These are phyloP conservation scores for Euclidium syriacum DNA, from an alignment of 345 rosid species.

Conservation along the genomic window DNA sequence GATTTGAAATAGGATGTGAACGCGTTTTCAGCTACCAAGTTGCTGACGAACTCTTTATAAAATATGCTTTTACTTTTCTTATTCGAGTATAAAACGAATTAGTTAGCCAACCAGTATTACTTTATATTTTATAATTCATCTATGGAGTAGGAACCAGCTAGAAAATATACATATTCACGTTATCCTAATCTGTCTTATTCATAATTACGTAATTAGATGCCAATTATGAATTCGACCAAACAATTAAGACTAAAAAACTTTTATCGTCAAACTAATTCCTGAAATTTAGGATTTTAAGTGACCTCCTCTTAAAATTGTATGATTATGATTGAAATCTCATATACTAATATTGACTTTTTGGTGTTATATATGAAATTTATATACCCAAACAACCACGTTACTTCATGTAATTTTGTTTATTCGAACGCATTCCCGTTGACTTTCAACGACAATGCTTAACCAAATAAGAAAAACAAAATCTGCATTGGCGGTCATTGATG, in stretches of 20 bases:
- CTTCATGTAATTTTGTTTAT: too few species aligned
- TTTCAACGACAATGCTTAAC: too few species aligned
- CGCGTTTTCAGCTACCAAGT: slow-evolving; percentile 8
- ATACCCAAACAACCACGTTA: too few species aligned
- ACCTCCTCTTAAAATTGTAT: too few species aligned
- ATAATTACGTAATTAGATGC: neutral
- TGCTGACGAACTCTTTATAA: neutral
- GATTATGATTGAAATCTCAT: too few species aligned
- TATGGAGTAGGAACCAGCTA: slow-evolving; percentile 3
- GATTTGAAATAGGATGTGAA: neutral
- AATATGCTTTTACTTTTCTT: neutral
- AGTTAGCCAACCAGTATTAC: slow-evolving; percentile 4
- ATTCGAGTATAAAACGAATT: neutral
- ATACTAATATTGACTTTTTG: too few species aligned
- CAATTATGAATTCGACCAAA: neutral
- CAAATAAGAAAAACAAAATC: too few species aligned
- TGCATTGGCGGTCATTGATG: too few species aligned
- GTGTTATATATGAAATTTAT: too few species aligned
- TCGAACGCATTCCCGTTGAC: too few species aligned
- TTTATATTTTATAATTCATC: too few species aligned
- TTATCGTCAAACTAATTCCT: neutral
- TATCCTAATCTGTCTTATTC: neutral
- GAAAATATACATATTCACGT: too few species aligned
- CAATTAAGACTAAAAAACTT: neutral
- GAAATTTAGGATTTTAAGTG: neutral